Evolutionary conservation across 306 rosid species (phyloP).

Genomic region (Vigna trinervia): DNA sequence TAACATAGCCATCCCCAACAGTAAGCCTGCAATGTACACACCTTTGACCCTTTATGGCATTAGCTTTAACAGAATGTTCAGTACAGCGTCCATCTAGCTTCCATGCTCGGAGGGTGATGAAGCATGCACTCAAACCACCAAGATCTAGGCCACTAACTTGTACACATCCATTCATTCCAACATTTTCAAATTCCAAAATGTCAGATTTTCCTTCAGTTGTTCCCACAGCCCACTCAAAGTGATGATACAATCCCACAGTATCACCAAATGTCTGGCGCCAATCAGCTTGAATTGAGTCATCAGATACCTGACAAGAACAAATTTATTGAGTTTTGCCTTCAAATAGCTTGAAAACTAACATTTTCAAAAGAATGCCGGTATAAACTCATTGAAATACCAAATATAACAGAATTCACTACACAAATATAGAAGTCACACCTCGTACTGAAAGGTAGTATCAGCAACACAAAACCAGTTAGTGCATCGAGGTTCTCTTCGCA

Average conservation of each 20-base stretch:
- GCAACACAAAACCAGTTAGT: slow-evolving; percentile 98
- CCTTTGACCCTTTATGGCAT: slow-evolving; percentile 88
- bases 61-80: slow-evolving; percentile 94
- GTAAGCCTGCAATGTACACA: slow-evolving; percentile 94
- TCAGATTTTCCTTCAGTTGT: slow-evolving; percentile 95
- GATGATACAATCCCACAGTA: slow-evolving; percentile 78
- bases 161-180: slow-evolving; percentile 88
- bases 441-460: slow-evolving; percentile 94
- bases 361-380: slow-evolving; percentile 12
- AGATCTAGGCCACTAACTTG: slow-evolving; percentile 82
- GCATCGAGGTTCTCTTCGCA: slow-evolving; percentile 94
- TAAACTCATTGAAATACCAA: slow-evolving; percentile 40
- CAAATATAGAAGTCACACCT: slow-evolving; percentile 65
- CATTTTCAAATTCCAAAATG: slow-evolving; percentile 92
- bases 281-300: slow-evolving; percentile 84
- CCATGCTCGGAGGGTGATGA: slow-evolving; percentile 95
- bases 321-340: slow-evolving; percentile 23
- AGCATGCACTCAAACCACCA: slow-evolving; percentile 84
- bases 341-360: slow-evolving; percentile 32
- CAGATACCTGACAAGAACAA: slow-evolving; percentile 69
- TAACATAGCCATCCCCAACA: slow-evolving; percentile 90
- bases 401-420: slow-evolving; percentile 39
- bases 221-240: slow-evolving; percentile 99
- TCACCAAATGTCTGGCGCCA: slow-evolving; percentile 92
- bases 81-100: slow-evolving; percentile 91